These are phyloP conservation scores for Alternaria viburni DNA, from an alignment of 2,329 filamentous ascomycete species.

Conservation along the genomic window DNA sequence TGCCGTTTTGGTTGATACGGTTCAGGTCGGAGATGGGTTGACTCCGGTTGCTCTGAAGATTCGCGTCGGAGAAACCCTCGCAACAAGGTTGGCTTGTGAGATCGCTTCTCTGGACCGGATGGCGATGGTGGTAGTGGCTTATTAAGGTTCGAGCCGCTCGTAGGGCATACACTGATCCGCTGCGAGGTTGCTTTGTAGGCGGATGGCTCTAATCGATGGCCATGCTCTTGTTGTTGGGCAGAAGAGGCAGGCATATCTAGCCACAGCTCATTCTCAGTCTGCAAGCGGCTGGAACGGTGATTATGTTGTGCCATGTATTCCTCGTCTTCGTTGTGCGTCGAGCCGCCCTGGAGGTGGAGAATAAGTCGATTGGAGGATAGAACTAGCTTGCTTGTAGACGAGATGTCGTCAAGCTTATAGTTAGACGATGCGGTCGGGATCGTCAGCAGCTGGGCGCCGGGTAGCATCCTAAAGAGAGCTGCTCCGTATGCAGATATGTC, in stretches of 20 bases:
- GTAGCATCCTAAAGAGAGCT: slow-evolving; percentile 40
- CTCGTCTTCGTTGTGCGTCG: slow-evolving; percentile 10
- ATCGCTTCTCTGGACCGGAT: slow-evolving; percentile 28
- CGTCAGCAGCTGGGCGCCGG: slow-evolving; percentile 37
- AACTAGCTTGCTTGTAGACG: slow-evolving; percentile 26
- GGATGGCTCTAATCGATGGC: slow-evolving; percentile 23
- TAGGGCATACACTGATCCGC: slow-evolving; percentile 24
- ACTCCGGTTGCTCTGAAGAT: slow-evolving; percentile 28
- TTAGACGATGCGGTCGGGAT: slow-evolving; percentile 30
- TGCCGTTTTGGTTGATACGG: slow-evolving; percentile 24
- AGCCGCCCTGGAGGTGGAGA: slow-evolving; percentile 19
- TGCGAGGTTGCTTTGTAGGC: slow-evolving; percentile 39
- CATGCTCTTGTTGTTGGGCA: slow-evolving; percentile 18
- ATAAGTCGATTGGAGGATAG: slow-evolving; percentile 26
- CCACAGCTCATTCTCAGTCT: slow-evolving; percentile 40
- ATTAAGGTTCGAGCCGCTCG: slow-evolving; percentile 29
- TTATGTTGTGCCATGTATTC: slow-evolving; percentile 31
- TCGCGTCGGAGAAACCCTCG: slow-evolving; percentile 36
- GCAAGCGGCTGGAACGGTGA: slow-evolving; percentile 19
- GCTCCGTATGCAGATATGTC: slow-evolving; percentile 27
- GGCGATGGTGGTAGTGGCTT: slow-evolving; percentile 41
- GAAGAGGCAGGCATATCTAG: slow-evolving; percentile 33
- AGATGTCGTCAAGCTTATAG: slow-evolving; percentile 30
- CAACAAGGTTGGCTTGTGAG: slow-evolving; percentile 30
- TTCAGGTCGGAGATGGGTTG: slow-evolving; percentile 31